These are phyloP conservation scores for Epicoccum nigrum DNA, from an alignment of 2,329 filamentous ascomycete genomes.

Conservation along the genomic window DNA sequence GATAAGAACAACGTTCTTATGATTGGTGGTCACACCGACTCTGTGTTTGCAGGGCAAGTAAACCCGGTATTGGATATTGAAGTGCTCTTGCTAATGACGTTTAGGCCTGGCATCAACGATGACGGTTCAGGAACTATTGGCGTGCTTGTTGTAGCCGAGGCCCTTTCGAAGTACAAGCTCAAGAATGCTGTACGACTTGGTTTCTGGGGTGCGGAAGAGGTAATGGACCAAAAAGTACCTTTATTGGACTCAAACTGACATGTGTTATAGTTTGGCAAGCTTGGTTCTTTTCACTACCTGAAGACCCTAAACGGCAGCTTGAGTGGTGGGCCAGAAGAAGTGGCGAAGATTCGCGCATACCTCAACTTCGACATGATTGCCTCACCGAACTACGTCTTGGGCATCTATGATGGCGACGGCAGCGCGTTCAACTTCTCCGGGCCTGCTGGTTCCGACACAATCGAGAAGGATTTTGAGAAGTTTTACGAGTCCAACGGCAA, in stretches of 20 bases:
- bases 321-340: conserved; percentile 37
- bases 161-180: conserved; percentile 47
- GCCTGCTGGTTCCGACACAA: conserved; percentile 42
- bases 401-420: conserved; percentile 50
- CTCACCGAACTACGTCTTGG: conserved; percentile 48
- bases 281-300: conserved; percentile 49
- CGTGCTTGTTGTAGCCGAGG: conserved; percentile 47
- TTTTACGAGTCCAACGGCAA: conserved; percentile 45
- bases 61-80: no score
- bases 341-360: conserved; percentile 48
- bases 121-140: conserved; percentile 51
- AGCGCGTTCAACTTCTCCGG: conserved; percentile 47
- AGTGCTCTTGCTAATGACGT: no score
- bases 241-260: no score
- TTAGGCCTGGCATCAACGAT: conserved; percentile 49
- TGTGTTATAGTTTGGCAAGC: conserved; percentile 38
- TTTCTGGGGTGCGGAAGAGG: conserved; percentile 51
- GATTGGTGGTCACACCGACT: conserved; percentile 50
- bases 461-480: conserved; percentile 45
- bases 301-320: conserved; percentile 44
- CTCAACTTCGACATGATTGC: conserved; percentile 55
- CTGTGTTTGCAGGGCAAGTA: conserved; percentile 46
- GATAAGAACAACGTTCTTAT: conserved; percentile 50
- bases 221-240: no score
- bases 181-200: conserved; percentile 50